Evolutionary conservation across 306 rosid species (phyloP).

Genomic region (Fagus crenata): DNA sequence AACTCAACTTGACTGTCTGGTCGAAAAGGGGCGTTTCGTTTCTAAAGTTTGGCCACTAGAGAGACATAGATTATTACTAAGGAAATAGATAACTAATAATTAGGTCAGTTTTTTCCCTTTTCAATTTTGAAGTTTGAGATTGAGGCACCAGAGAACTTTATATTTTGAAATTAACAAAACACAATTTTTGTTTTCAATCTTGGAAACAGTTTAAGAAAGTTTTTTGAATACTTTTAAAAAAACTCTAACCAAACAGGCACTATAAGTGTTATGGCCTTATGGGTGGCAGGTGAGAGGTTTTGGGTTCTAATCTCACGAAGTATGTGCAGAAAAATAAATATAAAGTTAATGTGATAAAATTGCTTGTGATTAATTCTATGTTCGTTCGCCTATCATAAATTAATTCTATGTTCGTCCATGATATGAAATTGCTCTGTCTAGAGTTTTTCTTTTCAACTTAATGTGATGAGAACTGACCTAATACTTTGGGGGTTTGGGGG

Average conservation of each 20-base stretch:
- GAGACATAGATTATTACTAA: background rate
- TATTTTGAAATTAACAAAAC: background rate
- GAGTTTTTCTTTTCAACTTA: background rate
- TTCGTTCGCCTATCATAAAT: too few species aligned
- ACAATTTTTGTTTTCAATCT: too few species aligned
- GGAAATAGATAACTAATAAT: background rate
- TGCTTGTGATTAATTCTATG: background rate
- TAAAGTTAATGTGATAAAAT: too few species aligned
- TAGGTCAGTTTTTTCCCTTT: background rate
- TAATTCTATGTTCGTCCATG: too few species aligned
- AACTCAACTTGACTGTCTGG: conserved; percentile 2
- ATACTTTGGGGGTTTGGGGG: too few species aligned
- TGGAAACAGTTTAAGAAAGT: too few species aligned
- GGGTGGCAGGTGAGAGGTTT: background rate
- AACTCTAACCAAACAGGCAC: too few species aligned
- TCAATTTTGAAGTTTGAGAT: background rate
- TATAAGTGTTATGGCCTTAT: too few species aligned
- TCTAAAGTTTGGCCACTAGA: background rate
- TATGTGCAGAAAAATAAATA: too few species aligned
- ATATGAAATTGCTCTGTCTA: background rate
- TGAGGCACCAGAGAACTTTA: background rate
- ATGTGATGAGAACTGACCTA: too few species aligned
- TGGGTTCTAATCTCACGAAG: background rate
- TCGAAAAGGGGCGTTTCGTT: background rate
- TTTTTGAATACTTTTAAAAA: too few species aligned